Base-by-base conservation (phyloP, 148 eudicot genomes). In the Nyssa sinensis region DNA sequence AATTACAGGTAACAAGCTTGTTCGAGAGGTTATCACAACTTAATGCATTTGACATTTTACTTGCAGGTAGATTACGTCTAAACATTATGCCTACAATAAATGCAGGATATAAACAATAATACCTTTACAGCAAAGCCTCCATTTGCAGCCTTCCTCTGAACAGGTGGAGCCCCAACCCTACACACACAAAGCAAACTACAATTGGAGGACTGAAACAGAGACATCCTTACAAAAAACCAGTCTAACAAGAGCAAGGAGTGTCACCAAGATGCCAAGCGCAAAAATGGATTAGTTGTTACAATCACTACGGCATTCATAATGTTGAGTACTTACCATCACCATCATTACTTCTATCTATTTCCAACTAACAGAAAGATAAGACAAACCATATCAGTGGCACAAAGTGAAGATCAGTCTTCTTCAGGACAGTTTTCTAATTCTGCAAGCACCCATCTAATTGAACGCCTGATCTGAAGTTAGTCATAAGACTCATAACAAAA, bases 111-210 rank as follows among this genome's bases (percentile, higher is more conserved):
- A 55, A 35, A 57, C 4, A 67, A 3, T 7, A 10, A 37, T 76
- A 88, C 92, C 88, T 84, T 83, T 19, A 75, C 67, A 24, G 30
- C 62, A 74, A 87, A 77, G 67, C 82, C 76, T 65, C 83, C 81
- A 78, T 78, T 75, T 61, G 76, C 71, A 53, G 75, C 70, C 70
- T 63, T 73, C 82, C 75, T 80, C 66, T 75, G 86, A 30, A 37
- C 70, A 6, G 75, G 58, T 25, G 71, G 61, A 69, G 77, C 90
- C 77, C 80, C 82, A 83, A 71, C 59, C 90, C 99, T 95, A 94
- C 83, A 91, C 16, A 44, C 41, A 65, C 70, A 70, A 83, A 66
- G 71, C 37, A 74, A 44, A 71, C 30, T 67, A 70, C 24, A 35
- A 61, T 64, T 51, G 73, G 49, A 82, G 41, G 70, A 72, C 58